Percentiles rank a stretch among this genome's conserved stretches.
These are phyloP conservation scores for Fusarium buharicum DNA, from an alignment of 2,329 filamentous ascomycete species.

Conservation along the genomic window DNA sequence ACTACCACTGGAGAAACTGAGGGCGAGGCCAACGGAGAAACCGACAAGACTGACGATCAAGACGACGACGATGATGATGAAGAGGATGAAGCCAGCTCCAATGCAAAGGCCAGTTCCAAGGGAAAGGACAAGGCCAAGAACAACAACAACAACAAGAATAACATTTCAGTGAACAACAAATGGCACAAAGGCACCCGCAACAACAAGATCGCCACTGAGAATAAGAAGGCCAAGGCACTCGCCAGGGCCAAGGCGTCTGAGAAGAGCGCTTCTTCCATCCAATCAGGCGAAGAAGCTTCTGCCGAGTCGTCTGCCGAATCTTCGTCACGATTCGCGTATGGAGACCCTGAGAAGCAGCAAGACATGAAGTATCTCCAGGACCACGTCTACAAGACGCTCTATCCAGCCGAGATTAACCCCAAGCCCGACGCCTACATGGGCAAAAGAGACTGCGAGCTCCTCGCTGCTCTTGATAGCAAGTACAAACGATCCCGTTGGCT, in stretches of 20 bases:
- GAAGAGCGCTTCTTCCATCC: slow-evolving; percentile 12
- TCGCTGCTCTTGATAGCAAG: slow-evolving; percentile 51
- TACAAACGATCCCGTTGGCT: slow-evolving; percentile 52
- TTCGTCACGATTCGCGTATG: slow-evolving; percentile 29
- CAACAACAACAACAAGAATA: slow-evolving; percentile 11
- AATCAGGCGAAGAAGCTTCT: slow-evolving; percentile 46
- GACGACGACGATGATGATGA: slow-evolving; percentile 2
- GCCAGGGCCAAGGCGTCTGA: slow-evolving; percentile 25
- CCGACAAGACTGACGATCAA: neutral
- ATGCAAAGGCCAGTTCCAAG: neutral
- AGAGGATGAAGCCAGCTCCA: neutral
- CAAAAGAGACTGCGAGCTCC: slow-evolving; percentile 49
- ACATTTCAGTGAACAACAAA: slow-evolving; percentile 15
- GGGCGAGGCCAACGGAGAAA: neutral
- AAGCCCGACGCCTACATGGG: slow-evolving; percentile 43
- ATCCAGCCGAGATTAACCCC: slow-evolving; percentile 41
- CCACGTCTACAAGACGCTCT: slow-evolving; percentile 47
- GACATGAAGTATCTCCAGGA: slow-evolving; percentile 49
- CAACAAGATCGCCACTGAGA: slow-evolving; percentile 33
- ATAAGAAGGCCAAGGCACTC: slow-evolving; percentile 31
- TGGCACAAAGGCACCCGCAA: slow-evolving; percentile 38
- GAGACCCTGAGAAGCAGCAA: slow-evolving; percentile 31
- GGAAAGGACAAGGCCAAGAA: slow-evolving; percentile 1
- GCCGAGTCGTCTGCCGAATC: slow-evolving; percentile 35
- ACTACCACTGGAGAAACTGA: neutral